Base-by-base conservation (phyloP, 2,329 filamentous ascomycete species). In the Tolypocladium sp. region DNA sequence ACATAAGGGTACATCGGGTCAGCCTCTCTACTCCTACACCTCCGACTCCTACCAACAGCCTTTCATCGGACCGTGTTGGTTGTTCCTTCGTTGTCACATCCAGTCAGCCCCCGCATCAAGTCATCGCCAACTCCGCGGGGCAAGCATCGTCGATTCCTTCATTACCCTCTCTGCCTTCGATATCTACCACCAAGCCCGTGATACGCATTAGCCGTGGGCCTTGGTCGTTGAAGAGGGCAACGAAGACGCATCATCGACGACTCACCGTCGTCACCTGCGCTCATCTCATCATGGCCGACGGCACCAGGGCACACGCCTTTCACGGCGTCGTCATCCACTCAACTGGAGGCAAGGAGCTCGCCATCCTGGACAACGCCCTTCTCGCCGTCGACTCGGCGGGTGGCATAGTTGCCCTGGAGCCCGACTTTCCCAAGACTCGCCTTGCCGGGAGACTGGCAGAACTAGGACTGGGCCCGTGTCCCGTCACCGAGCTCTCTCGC, bases 281-380 rank as follows among this genome's bases (percentile, higher is more conserved):
- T 51, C 27, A 15, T 46, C 42, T 25, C 22, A 30, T 30, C 10
- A 51, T 51, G 46, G 15, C 46, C 17, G 25, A 51, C 27, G 41
- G 7, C 59, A n/a, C 12, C 41, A 27, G n/a, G 30, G 57, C 59
- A 15, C 55, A 51, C 22, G 61, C 58, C 60, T 77, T 78, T 56
- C 69, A 78, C 60, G 77, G 76, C 58, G 73, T 72, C 6, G 51
- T 77, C 41, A 72, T 79, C 56, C 76, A 80, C 61, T 76, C 76
- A 4, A 65, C 66, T 4, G 64, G 64, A 3, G 68, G 66, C 2
- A 62, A 67, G 0, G 61, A 70, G 12, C 62, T 79, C 3, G 64
- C 71, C 49, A 71, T 79, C 52, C 67, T 79, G 54, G 65, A 75
- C 30, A 64, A 77, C 56, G 66, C 74, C 8, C 60, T 76, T 35